These are phyloP conservation scores for Psophocarpus tetragonolobus DNA, from an alignment of 306 rosid genomes.

Conservation along the genomic window DNA sequence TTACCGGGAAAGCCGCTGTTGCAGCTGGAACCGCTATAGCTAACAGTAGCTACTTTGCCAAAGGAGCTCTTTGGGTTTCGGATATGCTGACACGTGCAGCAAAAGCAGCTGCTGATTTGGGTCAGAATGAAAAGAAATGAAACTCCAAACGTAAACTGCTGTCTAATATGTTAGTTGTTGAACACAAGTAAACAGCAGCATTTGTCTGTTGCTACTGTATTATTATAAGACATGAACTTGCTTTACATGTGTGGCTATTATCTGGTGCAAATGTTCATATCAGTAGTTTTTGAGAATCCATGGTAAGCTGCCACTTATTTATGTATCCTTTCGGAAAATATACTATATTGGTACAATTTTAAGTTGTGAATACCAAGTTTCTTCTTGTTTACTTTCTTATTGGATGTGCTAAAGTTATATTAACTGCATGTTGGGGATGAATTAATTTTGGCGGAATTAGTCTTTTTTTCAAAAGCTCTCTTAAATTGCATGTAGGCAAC, in stretches of 20 bases:
- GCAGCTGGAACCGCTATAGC: slow-evolving; percentile 74
- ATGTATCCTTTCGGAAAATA: slow-evolving; percentile 16
- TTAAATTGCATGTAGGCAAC: neutral
- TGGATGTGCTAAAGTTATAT: neutral
- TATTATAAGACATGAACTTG: slow-evolving; percentile 16
- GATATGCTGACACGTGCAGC: slow-evolving; percentile 61
- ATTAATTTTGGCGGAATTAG: neutral
- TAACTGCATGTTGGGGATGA: neutral
- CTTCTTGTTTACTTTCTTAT: neutral
- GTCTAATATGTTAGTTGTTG: neutral
- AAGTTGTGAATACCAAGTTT: neutral
- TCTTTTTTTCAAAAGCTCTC: neutral
- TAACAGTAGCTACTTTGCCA: slow-evolving; percentile 82
- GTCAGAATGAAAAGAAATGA: slow-evolving; percentile 42
- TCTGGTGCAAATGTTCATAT: slow-evolving; percentile 39
- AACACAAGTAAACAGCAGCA: slow-evolving; percentile 10
- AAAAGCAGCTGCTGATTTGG: slow-evolving; percentile 67
- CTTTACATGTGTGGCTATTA: slow-evolving; percentile 21
- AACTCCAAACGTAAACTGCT: neutral
- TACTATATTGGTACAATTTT: neutral
- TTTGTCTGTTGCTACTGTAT: slow-evolving; percentile 20
- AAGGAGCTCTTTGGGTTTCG: slow-evolving; percentile 86
- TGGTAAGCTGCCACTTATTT: slow-evolving; percentile 28
- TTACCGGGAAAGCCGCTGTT: slow-evolving; percentile 71
- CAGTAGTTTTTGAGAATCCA: slow-evolving; percentile 12